Base-by-base conservation (phyloP, 768 basidiomycete genomes). In the Coprinellus aureogranulatus region DNA sequence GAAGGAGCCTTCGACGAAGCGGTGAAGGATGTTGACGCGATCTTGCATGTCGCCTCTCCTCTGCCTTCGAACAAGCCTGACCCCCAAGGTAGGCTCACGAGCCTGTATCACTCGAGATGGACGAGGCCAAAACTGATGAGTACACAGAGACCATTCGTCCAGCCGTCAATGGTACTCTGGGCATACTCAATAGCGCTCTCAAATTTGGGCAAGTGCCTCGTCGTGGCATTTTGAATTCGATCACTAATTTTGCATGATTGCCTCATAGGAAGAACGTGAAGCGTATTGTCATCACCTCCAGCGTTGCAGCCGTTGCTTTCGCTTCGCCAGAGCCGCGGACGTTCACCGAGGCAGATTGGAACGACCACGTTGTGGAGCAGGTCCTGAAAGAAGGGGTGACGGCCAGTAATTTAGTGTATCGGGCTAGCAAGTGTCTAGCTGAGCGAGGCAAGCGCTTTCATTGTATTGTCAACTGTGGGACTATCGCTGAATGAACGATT, bases 1-100 rank as follows among this genome's bases (percentile, higher is more conserved):
- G 77, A 76, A 0, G 81, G 80, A 5, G 87, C 85, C 0, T 92
- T 90, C 61, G 87, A 91, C 65, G 82, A 88, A 46, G 88, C 84
- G 0, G 85, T 90, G 59, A 80, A 83, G 65, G 88, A 79, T 1
- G 82, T 90, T 12, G 83, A 88, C 56, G 53, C 18, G 18, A 44
- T 44, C 18, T 8, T 23, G 8, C 42, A 44, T n/a, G 8, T 44
- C 42, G 42, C 42, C 5, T 44, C 42, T 5, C 42, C 42, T 6
- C 76, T 83, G 62, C 71, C 78, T 53, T 62, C 75, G 39, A 68
- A 77, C 1, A 75, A 70, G 1, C 69, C 73, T 18, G 74, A 83
- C 34, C 79, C 80, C 4, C 53, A 67, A 58, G 66, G 66, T 64
- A 53, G 22, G 55, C 34, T 14, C 34, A 34, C 23, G 18, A 6